These are phyloP conservation scores for Serendipita sp. DNA, from an alignment of 768 basidiomycete species.

Conservation along the genomic window DNA sequence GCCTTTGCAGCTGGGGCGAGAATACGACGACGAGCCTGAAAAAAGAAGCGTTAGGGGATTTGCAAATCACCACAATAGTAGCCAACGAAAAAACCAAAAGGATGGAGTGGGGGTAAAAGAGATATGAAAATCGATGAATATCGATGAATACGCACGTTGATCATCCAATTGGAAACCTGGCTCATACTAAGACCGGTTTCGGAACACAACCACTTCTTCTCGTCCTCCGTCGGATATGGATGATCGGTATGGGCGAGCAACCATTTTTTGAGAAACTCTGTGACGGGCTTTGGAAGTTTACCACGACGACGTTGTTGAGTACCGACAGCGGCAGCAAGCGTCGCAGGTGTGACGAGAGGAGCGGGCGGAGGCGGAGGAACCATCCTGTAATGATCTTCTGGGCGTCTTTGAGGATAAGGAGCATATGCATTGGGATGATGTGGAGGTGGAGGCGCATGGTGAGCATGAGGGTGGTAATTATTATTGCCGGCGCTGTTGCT, in stretches of 20 bases:
- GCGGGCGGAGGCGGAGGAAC: constrained; percentile 9
- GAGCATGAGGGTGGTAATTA: not conserved
- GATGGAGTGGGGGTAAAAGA: not conserved
- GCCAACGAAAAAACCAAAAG: not conserved
- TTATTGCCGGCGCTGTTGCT: not conserved
- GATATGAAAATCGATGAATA: too few relatives aligned
- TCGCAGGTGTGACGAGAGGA: constrained; percentile 35
- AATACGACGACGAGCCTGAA: constrained; percentile 5
- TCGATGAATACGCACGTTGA: constrained; percentile 38
- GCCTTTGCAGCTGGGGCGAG: constrained; percentile 5
- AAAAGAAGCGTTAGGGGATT: not conserved
- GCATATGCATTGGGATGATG: not conserved
- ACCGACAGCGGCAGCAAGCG: constrained; percentile 39
- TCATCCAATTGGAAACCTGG: constrained; percentile 91
- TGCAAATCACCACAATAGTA: not conserved
- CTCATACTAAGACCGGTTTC: constrained; percentile 77
- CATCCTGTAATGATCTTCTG: too few relatives aligned
- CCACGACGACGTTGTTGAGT: constrained; percentile 55
- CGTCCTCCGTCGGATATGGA: constrained; percentile 77
- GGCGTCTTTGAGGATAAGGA: not conserved
- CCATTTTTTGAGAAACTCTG: constrained; percentile 80
- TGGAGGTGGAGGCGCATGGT: not conserved
- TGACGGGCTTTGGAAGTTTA: constrained; percentile 81
- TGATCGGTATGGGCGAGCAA: constrained; percentile 77
- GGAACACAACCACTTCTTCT: constrained; percentile 78